Evolutionary conservation across 192 early-diverging fungal species (phyloP).

Genomic region (Coemansia sp.): DNA sequence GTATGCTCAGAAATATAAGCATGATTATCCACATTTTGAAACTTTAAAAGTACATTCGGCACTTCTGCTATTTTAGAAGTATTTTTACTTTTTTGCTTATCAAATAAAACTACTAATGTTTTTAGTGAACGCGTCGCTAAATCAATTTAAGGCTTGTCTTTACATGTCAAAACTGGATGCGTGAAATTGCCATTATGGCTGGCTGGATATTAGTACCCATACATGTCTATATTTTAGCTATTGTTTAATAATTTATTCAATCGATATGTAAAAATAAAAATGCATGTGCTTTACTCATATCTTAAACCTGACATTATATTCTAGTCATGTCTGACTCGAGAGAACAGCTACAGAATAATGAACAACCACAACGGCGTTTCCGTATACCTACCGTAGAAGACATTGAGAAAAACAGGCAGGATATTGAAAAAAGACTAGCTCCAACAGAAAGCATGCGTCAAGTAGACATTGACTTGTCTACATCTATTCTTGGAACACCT

Average conservation of each 20-base stretch:
- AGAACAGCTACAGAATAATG: not conserved
- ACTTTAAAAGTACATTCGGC: too few relatives aligned
- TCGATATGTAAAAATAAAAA: not conserved
- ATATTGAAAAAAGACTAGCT: conserved; percentile 22
- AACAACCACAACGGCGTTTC: conserved; percentile 22
- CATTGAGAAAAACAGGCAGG: conserved; percentile 22
- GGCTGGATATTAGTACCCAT: not conserved
- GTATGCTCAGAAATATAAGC: too few relatives aligned
- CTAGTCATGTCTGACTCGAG: not conserved
- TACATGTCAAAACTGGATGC: too few relatives aligned
- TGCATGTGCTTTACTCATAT: not conserved
- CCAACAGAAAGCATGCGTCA: conserved; percentile 12
- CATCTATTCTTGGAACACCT: conserved; percentile 17
- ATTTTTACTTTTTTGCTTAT: too few relatives aligned
- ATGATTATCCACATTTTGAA: too few relatives aligned
- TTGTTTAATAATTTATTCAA: not conserved
- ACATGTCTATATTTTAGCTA: too few relatives aligned
- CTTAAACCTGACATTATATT: not conserved
- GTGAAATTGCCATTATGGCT: not conserved
- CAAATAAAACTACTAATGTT: too few relatives aligned
- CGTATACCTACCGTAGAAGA: conserved; percentile 42
- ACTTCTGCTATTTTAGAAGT: too few relatives aligned
- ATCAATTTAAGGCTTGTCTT: too few relatives aligned
- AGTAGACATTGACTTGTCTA: conserved; percentile 18
- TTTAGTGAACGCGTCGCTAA: too few relatives aligned